Conservation (phyloP, 768 basidiomycete genomes). For the Astraeus odoratus region DNA sequence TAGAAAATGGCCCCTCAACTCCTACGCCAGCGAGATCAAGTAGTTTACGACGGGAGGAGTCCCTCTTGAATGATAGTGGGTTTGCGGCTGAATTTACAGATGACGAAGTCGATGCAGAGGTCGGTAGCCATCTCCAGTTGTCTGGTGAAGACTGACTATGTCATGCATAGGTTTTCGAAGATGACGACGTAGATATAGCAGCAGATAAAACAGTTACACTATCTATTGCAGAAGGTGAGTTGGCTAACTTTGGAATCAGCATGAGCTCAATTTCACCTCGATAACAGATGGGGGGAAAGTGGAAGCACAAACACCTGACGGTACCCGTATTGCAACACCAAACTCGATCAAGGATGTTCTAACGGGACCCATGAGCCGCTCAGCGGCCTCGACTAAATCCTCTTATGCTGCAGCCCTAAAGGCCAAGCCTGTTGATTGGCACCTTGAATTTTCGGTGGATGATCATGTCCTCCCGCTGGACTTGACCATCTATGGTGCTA, state of each 20-base stretch:
- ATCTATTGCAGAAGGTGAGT: conserved; percentile 69
- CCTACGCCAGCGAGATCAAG: conserved; percentile 20
- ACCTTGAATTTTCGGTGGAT: conserved; percentile 93
- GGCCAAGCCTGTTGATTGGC: conserved; percentile 91
- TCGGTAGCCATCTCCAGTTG: conserved; percentile 12
- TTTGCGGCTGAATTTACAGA: conserved; percentile 74
- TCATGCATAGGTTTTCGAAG: conserved; percentile 63
- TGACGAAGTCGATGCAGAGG: conserved; percentile 79
- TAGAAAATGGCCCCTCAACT: conserved; percentile 10
- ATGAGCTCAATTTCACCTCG: conserved; percentile 5
- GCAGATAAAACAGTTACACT: conserved; percentile 84
- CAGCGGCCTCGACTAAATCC: conserved; percentile 33
- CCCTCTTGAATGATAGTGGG: conserved; percentile 54
- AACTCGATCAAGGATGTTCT: conserved; percentile 42
- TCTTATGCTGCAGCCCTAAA: conserved; percentile 96
- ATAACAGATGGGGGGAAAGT: conserved; percentile 79
- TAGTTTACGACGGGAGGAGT: conserved; percentile 34
- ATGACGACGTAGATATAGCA: conserved; percentile 69
- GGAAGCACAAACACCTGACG: conserved; percentile 95
- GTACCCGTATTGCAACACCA: conserved; percentile 89
- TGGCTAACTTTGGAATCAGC: background rate
- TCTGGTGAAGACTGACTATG: conserved; percentile 9
- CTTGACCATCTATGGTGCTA: conserved; percentile 92
- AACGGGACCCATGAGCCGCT: conserved; percentile 26
- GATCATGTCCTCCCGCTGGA: conserved; percentile 79